Percentiles rank a stretch among this genome's conserved stretches.
Conservation (phyloP, 345 rosid genomes). For the Brassica rapa region DNA sequence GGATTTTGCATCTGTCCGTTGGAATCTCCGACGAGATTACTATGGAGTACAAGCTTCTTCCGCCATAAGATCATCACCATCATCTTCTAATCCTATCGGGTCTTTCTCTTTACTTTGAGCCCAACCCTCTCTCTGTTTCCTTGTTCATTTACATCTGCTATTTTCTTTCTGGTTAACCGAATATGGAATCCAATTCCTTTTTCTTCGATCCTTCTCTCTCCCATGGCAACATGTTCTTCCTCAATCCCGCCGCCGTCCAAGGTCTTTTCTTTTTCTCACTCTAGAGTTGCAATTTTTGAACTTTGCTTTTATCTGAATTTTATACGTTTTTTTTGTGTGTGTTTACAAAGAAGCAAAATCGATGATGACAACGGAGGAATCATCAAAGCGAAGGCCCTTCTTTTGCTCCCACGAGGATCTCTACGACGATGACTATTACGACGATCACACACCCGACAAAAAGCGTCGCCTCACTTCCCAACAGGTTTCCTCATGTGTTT, state of each 20-base stretch:
- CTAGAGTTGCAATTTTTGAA: background rate
- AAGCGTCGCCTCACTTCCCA: slow-evolving; percentile 83
- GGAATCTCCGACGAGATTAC: slow-evolving; percentile 82
- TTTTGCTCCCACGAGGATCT: slow-evolving; percentile 70
- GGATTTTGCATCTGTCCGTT: slow-evolving; percentile 81
- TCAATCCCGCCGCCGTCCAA: slow-evolving; percentile 51
- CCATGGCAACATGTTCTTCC: slow-evolving; percentile 66
- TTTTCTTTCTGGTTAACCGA: slow-evolving; percentile 11
- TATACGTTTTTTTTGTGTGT: background rate
- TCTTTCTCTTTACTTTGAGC: background rate
- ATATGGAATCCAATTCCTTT: slow-evolving; percentile 66
- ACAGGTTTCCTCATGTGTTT: slow-evolving; percentile 48
- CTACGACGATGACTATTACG: slow-evolving; percentile 73
- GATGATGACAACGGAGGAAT: slow-evolving; percentile 49
- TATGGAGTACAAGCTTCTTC: slow-evolving; percentile 96
- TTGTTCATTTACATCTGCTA: background rate
- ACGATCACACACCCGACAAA: slow-evolving; percentile 78
- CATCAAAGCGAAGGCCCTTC: slow-evolving; percentile 68
- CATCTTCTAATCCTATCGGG: slow-evolving; percentile 51
- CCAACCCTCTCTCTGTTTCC: background rate
- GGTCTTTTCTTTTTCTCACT: slow-evolving; percentile 41
- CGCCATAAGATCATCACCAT: slow-evolving; percentile 86
- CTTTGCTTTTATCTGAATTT: background rate
- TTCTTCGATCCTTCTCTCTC: slow-evolving; percentile 60
- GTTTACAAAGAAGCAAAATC: slow-evolving; percentile 53